Conservation (phyloP, 345 rosid species). For the Citrus mangshanensis region DNA sequence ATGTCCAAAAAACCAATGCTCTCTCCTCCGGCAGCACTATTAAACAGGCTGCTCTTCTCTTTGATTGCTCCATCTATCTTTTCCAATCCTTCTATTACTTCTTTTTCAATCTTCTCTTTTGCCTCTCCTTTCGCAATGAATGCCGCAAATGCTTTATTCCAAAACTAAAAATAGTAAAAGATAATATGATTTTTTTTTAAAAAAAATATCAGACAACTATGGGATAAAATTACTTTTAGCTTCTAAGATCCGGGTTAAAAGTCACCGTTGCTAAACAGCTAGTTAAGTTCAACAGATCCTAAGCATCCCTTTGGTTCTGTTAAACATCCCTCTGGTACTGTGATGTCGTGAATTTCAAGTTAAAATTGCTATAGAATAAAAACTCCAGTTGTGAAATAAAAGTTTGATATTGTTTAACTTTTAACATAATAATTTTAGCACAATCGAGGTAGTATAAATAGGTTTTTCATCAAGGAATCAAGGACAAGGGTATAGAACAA, state of each 20-base stretch:
- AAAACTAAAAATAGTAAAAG: background rate
- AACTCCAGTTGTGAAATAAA: too few species aligned
- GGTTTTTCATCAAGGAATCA: background rate
- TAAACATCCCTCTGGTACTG: too few species aligned
- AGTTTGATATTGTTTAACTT: background rate
- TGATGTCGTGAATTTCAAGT: too few species aligned
- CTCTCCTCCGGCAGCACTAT: slow-evolving; percentile 18
- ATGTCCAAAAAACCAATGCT: slow-evolving; percentile 37
- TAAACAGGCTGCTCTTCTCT: slow-evolving; percentile 20
- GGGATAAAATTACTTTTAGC: too few species aligned
- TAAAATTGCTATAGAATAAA: too few species aligned
- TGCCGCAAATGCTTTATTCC: background rate
- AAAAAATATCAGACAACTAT: too few species aligned
- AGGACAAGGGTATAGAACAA: too few species aligned
- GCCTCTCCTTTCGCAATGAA: slow-evolving; percentile 15
- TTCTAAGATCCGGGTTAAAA: too few species aligned
- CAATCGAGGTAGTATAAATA: background rate
- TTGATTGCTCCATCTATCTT: slow-evolving; percentile 30
- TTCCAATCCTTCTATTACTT: slow-evolving; percentile 20
- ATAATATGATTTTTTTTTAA: too few species aligned
- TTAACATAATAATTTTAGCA: background rate
- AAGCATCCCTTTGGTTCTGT: too few species aligned
- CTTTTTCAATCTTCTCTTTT: slow-evolving; percentile 13
- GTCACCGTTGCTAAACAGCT: too few species aligned
- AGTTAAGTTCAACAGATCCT: too few species aligned